phyloP scores from a whole-genome alignment of 1,284 basidiomycete species.

The Trichosporon sp. region DNA sequence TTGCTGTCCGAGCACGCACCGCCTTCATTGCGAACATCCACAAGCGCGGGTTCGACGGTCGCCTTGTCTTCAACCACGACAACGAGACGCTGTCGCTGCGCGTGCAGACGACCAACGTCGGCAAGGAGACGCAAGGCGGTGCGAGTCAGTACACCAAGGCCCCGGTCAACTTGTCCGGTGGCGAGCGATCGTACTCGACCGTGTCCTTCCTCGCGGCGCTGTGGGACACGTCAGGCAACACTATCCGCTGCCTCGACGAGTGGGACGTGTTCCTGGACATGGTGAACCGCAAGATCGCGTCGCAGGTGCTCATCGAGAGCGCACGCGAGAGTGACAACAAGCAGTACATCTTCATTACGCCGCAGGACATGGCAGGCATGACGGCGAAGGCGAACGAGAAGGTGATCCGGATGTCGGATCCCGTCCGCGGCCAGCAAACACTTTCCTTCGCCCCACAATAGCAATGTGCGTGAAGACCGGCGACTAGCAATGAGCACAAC shows the following conservation, averaged over 20 bases:
- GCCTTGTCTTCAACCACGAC: conserved; percentile 70
- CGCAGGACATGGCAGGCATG: conserved; percentile 50
- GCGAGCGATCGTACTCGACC: conserved; percentile 96
- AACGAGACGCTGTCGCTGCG: conserved; percentile 53
- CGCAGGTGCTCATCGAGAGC: conserved; percentile 89
- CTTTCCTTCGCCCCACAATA: background rate
- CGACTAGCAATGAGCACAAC: no score
- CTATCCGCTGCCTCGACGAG: conserved; percentile 80
- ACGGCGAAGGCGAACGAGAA: conserved; percentile 27
- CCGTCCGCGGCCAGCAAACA: conserved; percentile 31
- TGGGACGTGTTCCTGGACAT: conserved; percentile 97
- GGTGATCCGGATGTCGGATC: conserved; percentile 39
- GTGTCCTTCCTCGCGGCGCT: conserved; percentile 86
- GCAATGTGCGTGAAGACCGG: background rate
- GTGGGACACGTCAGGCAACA: conserved; percentile 93
- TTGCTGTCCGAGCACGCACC: conserved; percentile 74
- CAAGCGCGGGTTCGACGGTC: conserved; percentile 78
- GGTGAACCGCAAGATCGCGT: conserved; percentile 81
- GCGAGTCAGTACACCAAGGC: conserved; percentile 53
- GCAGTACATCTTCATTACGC: conserved; percentile 88
- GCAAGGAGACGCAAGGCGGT: background rate
- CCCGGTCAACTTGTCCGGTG: conserved; percentile 65
- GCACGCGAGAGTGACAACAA: conserved; percentile 75
- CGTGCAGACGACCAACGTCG: conserved; percentile 26
- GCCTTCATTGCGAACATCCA: conserved; percentile 77